A percentile compares a stretch with the other conserved stretches of the same genome.
Evolutionary conservation across 75 land plant genomes (phyloP).

Genomic region (Cunninghamia lanceolata): DNA sequence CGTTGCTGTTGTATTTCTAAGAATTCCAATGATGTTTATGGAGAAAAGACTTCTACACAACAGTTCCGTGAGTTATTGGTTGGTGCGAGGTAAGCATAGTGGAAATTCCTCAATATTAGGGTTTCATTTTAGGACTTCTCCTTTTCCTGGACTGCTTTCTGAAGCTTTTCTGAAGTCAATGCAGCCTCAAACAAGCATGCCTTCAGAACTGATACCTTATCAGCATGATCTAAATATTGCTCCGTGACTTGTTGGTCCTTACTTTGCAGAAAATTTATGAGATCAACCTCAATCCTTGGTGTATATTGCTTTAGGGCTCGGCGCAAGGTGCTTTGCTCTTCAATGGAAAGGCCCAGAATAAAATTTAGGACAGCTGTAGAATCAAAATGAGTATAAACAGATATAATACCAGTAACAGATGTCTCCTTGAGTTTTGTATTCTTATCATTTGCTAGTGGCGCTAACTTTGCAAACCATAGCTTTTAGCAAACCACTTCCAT

Average conservation of each 20-base stretch:
- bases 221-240: slow-evolving; percentile 14
- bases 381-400: slow-evolving; percentile 92
- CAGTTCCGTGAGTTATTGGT: too few relatives aligned
- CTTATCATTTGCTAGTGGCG: slow-evolving; percentile 84
- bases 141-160: slow-evolving; percentile 33
- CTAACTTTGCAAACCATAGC: slow-evolving; percentile 91
- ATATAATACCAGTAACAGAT: slow-evolving; percentile 89
- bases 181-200: slow-evolving; percentile 34
- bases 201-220: slow-evolving; percentile 23
- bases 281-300: too few relatives aligned
- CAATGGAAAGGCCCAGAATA: slow-evolving; percentile 86
- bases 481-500: slow-evolving; percentile 77
- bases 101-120: too few relatives aligned
- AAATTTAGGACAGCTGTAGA: slow-evolving; percentile 80
- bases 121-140: too few relatives aligned
- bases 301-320: slow-evolving; percentile 93
- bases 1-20: too few relatives aligned
- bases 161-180: slow-evolving; percentile 26
- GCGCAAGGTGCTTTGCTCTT: slow-evolving; percentile 90
- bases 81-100: too few relatives aligned
- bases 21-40: too few relatives aligned
- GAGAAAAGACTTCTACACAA: too few relatives aligned
- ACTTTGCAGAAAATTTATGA: slow-evolving; percentile 89
- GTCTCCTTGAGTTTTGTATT: slow-evolving; percentile 94
- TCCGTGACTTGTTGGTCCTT: slow-evolving; percentile 17